Evolutionary conservation across 108 stramenopile species (phyloP), one percentile per base, ranked within the genome.

Genomic region (Nitzschia sp.): DNA sequence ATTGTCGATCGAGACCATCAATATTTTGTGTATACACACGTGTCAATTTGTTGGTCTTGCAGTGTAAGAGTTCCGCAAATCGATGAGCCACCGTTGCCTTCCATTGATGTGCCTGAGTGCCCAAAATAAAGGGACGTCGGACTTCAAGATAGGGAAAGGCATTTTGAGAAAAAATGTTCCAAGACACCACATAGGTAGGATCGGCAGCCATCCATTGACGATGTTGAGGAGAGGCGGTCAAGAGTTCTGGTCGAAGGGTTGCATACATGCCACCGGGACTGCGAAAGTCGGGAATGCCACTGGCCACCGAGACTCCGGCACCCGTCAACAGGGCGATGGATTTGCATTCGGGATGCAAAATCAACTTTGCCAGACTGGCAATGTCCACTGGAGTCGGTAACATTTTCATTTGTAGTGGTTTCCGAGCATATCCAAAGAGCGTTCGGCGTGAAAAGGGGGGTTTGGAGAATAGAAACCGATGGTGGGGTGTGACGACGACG

Each of bases 231-330:
- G 89, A 78, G 28, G 87, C 88, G 8, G 90, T 87, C 45, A 94
- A 77, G 17, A 91, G 70, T 34, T 86, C 80, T 8, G 90, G 83
- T 1, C 78, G 70, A 23, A 94, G 66, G 25, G 88, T 90, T 36
- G 85, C 87, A 65, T 92, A 95, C 83, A 95, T 87, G 19, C 94
- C 94, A 21, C 86, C 86, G 1, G 88, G 77, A 35, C 72, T 76
- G 30, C 93, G 85, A 69, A 95, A 95, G 74, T 95, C 93, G 0
- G 93, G 93, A 64, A 95, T 95, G 6, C 94, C 91, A 9, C 77
- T 79, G 5, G 89, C 86, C 26, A 85, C 84, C 25, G 78, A 82
- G 18, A 95, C 77, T 1, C 94, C 94, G 6, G 92, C 92, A 27
- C 92, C 92, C 0, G 82, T 76, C 29, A 93, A 74, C 11, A 88